Conservation (phyloP, 192 early-diverging fungal genomes). For the Rhizophagus sp. region DNA sequence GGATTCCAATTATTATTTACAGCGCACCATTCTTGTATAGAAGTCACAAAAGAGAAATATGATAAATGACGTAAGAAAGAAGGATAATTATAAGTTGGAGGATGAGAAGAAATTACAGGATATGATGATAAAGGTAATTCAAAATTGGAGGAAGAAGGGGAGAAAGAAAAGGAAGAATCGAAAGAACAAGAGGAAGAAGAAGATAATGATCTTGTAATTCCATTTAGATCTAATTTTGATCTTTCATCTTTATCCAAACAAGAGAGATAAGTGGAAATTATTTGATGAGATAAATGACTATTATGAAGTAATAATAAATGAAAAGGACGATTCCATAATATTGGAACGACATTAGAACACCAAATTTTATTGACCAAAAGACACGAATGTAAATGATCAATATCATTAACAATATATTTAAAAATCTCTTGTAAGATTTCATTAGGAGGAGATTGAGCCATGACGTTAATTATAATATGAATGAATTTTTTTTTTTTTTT, state of each 20-base stretch:
- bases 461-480: not conserved
- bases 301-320: not conserved
- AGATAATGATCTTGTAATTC: not conserved
- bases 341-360: not conserved
- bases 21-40: not conserved
- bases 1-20: conserved; percentile 7
- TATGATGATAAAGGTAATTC: not conserved
- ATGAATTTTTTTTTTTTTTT: not conserved
- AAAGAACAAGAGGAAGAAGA: not conserved
- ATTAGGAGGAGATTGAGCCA: not conserved
- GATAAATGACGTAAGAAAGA: conserved; percentile 1
- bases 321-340: conserved; percentile 15
- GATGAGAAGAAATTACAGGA: not conserved
- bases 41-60: not conserved
- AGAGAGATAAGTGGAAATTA: not conserved
- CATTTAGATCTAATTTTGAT: not conserved
- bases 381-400: conserved; percentile 6
- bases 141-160: not conserved
- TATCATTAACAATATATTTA: not conserved
- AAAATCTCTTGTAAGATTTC: conserved; percentile 7
- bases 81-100: conserved; percentile 3
- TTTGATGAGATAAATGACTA: not conserved
- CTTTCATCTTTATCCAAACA: not conserved
- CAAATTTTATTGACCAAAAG: conserved; percentile 15
- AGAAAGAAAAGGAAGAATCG: not conserved